Evolutionary conservation across 352 stramenopile genomes (phyloP), one percentile per base, ranked within the genome.

Genomic region (Phytophthora litchii): DNA sequence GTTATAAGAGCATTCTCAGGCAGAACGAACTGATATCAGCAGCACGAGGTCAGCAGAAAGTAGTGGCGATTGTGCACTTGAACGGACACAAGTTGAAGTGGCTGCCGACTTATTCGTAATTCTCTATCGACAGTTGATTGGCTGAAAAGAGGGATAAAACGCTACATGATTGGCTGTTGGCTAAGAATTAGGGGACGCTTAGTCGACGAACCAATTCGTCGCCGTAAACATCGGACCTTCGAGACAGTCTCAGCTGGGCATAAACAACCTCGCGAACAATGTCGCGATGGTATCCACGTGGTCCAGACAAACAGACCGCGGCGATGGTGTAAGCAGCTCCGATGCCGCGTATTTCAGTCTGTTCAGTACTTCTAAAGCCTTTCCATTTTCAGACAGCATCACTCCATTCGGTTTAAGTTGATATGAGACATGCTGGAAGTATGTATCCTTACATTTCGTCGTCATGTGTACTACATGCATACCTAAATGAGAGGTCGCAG

Each of bases 81-180:
- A 57, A 27, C 36, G 17, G 41, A 38, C 40, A 43, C 35, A 55
- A 48, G 45, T 63, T 63, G 54, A 63, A 56, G 45, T 50, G n/a
- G 45, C 14, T 29, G 16, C 44, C 34, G 21, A 60, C 41, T 32
- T 40, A 38, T 20, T 46, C 16, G n/a, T 40, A 32, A 38, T 29
- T 45, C 21, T 14, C 40, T 46, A 38, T 42, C 41, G 14, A 12
- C 12, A 3, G 42, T 1, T 36, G n/a, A 63, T 49, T 57, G 36
- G 36, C 9, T 21, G 10, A 40, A 57, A 58, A 27, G 7, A 23
- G 19, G 1, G 1, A 0, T 1, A 10, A 29, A 5, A 25, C 29
- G 4, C 11, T 7, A 11, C 43, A 17, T 29, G 50, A 58, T 58
- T 60, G 42, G 52, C 23, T 36, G 29, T 13, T 11, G 21, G 10